Percentiles rank a stretch among this genome's conserved stretches.
Evolutionary conservation across 2,329 filamentous ascomycete genomes (phyloP).

Genomic region (Fusarium sp.): DNA sequence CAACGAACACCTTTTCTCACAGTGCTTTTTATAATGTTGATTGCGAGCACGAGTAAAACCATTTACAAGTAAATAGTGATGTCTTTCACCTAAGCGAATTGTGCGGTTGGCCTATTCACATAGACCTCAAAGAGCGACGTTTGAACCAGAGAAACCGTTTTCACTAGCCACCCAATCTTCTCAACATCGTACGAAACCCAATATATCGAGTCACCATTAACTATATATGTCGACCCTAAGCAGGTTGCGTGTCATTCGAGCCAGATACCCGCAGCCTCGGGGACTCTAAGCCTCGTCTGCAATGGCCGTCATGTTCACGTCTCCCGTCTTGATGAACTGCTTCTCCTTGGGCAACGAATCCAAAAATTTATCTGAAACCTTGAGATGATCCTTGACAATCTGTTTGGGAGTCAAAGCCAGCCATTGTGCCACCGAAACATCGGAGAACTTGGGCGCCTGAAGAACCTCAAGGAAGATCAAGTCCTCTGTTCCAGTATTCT

Average conservation of each 20-base stretch:
- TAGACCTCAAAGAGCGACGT: background rate
- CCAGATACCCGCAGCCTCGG: too few relatives aligned
- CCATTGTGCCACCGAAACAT: constrained; percentile 14
- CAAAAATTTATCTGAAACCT: constrained; percentile 12
- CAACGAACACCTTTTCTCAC: background rate
- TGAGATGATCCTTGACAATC: constrained; percentile 13
- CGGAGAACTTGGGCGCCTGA: constrained; percentile 8
- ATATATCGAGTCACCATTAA: too few relatives aligned
- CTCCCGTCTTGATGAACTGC: constrained; percentile 1
- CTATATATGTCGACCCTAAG: too few relatives aligned
- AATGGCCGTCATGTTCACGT: constrained; percentile 5
- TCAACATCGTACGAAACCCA: background rate
- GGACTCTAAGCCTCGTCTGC: background rate
- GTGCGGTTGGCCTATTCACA: background rate
- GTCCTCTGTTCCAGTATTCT: constrained; percentile 8
- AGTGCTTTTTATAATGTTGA: background rate
- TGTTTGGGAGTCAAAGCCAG: constrained; percentile 6
- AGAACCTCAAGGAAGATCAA: constrained; percentile 16
- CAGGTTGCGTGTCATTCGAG: too few relatives aligned
- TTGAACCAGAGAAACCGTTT: too few relatives aligned
- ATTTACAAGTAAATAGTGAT: background rate
- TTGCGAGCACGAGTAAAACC: background rate
- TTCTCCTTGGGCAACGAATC: constrained; percentile 13
- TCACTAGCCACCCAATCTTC: background rate
- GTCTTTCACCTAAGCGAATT: rapidly evolving